These are phyloP conservation scores for Aspergillus sergii DNA, from an alignment of 2,329 filamentous ascomycete genomes.

Conservation along the genomic window DNA sequence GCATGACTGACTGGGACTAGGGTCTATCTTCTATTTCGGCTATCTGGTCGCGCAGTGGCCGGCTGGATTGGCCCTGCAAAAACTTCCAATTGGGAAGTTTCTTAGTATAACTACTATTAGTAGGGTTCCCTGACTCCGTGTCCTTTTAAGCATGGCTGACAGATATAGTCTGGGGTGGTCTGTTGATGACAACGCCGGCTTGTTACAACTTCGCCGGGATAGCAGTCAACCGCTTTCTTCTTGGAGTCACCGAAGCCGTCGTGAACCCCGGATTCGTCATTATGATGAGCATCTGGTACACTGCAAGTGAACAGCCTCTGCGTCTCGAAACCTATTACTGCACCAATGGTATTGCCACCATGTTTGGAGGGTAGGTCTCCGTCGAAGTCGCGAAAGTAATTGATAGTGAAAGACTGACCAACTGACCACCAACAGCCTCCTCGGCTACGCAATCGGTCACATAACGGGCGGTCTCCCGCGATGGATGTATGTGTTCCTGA, in stretches of 20 bases:
- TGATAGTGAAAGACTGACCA: not conserved
- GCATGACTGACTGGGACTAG: conserved; percentile 17
- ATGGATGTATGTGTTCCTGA: conserved; percentile 63
- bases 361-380: conserved; percentile 56
- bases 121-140: not conserved
- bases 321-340: conserved; percentile 60
- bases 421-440: conserved; percentile 33
- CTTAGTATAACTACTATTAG: conserved; percentile 43
- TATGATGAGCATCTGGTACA: conserved; percentile 57
- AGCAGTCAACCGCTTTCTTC: conserved; percentile 48
- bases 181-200: conserved; percentile 50
- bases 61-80: conserved; percentile 47
- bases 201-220: conserved; percentile 49
- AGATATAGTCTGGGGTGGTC: conserved; percentile 43
- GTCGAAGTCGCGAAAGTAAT: not conserved
- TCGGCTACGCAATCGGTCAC: conserved; percentile 63
- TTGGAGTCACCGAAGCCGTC: conserved; percentile 52
- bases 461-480: conserved; percentile 54
- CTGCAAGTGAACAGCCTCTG: conserved; percentile 51
- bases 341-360: conserved; percentile 62
- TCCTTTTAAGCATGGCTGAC: not conserved
- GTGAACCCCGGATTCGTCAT: conserved; percentile 55
- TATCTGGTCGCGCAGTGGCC: conserved; percentile 52
- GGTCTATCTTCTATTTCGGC: conserved; percentile 55
- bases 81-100: conserved; percentile 51